Conservation (phyloP, 352 stramenopile genomes). For the Thalassiosira livingstoniorum region DNA sequence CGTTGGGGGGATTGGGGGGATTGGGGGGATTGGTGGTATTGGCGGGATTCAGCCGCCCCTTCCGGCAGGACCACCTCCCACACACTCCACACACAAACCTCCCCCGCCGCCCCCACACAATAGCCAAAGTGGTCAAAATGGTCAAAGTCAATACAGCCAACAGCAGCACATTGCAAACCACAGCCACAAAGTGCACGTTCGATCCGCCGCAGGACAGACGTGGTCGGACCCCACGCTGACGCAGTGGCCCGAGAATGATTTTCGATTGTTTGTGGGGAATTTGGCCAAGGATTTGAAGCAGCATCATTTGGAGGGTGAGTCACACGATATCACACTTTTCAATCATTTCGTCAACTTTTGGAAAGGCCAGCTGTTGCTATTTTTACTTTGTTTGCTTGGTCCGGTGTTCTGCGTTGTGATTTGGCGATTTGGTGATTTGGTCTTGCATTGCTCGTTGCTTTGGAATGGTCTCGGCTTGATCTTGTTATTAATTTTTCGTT, state of each 20-base stretch:
- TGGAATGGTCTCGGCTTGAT: no score
- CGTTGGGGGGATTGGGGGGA: no score
- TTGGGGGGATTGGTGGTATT: no score
- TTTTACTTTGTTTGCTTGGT: no score
- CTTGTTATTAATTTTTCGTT: no score
- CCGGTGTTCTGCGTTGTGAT: no score
- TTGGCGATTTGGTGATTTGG: no score
- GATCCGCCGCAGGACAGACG: slow-evolving; percentile 86
- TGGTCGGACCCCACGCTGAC: slow-evolving; percentile 92
- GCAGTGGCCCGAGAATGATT: slow-evolving; percentile 96
- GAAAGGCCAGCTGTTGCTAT: no score
- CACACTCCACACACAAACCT: background rate
- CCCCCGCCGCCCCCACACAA: slow-evolving; percentile 11
- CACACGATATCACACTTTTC: no score
- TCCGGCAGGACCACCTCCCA: slow-evolving; percentile 6
- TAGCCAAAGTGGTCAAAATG: no score
- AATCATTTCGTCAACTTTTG: no score
- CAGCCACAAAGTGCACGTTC: slow-evolving; percentile 58
- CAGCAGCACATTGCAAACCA: slow-evolving; percentile 3
- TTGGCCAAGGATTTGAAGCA: slow-evolving; percentile 93
- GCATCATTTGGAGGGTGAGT: slow-evolving; percentile 86
- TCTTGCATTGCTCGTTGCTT: no score
- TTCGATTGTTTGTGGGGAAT: slow-evolving; percentile 95
- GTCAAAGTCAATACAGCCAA: slow-evolving; percentile 25
- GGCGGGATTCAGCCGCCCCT: slow-evolving; percentile 50